Percentiles rank a stretch among this genome's conserved stretches.
These are phyloP conservation scores for Metschnikowia gruessii DNA, from an alignment of 805 yeast genomes.

Conservation along the genomic window DNA sequence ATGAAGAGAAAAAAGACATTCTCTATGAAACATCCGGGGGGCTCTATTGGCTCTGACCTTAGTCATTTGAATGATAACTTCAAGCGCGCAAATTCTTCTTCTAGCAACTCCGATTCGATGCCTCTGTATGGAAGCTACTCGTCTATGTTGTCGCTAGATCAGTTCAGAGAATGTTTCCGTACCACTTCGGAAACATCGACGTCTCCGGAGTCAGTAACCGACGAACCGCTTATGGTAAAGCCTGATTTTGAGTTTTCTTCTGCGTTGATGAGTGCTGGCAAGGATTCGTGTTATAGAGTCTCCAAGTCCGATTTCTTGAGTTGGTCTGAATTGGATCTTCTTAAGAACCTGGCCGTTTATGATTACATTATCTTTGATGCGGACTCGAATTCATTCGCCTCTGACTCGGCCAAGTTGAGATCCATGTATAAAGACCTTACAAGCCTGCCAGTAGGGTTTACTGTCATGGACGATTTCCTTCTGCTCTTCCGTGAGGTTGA, in stretches of 20 bases:
- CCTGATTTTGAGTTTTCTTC: constrained; percentile 5
- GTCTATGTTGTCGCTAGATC: constrained; percentile 18
- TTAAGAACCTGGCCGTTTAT: constrained; percentile 13
- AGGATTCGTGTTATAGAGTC: constrained; percentile 2
- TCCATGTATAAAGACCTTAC: constrained; percentile 8
- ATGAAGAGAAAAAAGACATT: constrained; percentile 53
- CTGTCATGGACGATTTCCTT: constrained; percentile 6
- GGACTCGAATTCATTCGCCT: constrained; percentile 6
- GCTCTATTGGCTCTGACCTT: constrained; percentile 68
- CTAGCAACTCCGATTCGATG: constrained; percentile 7
- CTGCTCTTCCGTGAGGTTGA: constrained; percentile 6
- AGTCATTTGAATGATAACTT: constrained; percentile 34
- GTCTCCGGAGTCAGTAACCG: constrained; percentile 14
- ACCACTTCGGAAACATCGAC: constrained; percentile 5
- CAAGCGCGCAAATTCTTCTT: constrained; percentile 8
- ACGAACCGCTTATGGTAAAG: constrained; percentile 9
- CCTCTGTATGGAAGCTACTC: constrained; percentile 16
- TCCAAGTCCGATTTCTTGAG: constrained; percentile 4
- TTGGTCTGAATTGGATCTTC: constrained; percentile 19
- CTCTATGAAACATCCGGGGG: constrained; percentile 84
- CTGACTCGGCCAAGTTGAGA: constrained; percentile 12
- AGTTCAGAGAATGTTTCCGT: constrained; percentile 12
- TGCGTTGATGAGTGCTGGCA: constrained; percentile 4
- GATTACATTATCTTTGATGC: constrained; percentile 13
- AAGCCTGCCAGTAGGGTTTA: constrained; percentile 9